Evolutionary conservation across 2,329 filamentous ascomycete genomes (phyloP).

Genomic region (Calonectria montana): DNA sequence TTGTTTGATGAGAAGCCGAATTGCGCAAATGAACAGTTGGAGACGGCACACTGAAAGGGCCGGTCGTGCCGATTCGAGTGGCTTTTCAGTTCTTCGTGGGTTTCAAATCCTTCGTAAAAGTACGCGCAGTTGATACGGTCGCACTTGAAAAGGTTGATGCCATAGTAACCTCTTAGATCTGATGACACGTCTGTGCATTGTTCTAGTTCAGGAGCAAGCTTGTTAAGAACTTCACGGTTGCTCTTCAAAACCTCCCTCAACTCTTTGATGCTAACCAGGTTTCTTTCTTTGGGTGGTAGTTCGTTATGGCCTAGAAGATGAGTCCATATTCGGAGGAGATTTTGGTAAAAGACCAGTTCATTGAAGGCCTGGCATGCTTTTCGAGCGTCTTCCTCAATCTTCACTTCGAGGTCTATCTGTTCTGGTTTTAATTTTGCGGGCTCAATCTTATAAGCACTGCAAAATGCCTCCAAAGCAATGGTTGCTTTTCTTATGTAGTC

Average conservation of each 20-base stretch:
- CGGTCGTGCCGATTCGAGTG: constrained; percentile 54
- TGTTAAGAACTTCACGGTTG: constrained; percentile 38
- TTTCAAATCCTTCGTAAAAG: constrained; percentile 56
- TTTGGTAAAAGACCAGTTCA: not conserved
- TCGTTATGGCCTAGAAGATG: constrained; percentile 10
- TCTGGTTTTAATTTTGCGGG: not conserved
- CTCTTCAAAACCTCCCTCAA: constrained; percentile 37
- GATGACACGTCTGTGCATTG: constrained; percentile 31
- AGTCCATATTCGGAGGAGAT: not conserved
- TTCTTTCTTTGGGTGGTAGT: not conserved
- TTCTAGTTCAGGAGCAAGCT: constrained; percentile 22
- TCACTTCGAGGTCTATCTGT: not conserved
- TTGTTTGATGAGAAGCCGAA: constrained; percentile 55
- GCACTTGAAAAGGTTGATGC: constrained; percentile 54
- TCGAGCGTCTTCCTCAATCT: not conserved
- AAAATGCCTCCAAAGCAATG: not conserved
- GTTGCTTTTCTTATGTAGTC: not conserved
- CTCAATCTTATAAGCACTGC: not conserved
- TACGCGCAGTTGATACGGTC: constrained; percentile 52
- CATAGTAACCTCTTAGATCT: constrained; percentile 47
- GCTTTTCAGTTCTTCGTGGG: constrained; percentile 41
- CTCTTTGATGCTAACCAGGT: constrained; percentile 18
- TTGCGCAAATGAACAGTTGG: constrained; percentile 46
- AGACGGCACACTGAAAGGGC: constrained; percentile 51
- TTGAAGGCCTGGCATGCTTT: not conserved